Percentiles rank a stretch among this genome's conserved stretches.
Conservation (phyloP, 2,329 filamentous ascomycete genomes). For the Phaeosphaeria sp. region DNA sequence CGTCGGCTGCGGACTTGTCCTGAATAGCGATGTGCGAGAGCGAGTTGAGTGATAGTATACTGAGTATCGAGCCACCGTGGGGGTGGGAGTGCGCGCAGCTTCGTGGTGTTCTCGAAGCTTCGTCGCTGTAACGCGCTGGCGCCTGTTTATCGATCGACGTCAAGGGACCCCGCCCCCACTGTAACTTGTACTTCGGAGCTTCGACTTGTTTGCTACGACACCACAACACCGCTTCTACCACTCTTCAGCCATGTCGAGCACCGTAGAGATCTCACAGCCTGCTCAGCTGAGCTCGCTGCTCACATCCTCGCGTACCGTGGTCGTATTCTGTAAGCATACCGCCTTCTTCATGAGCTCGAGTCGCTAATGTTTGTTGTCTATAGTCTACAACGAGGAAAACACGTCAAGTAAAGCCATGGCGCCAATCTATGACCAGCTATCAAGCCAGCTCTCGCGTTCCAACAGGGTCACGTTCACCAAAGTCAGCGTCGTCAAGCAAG, state of each 20-base stretch:
- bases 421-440: slow-evolving; percentile 80
- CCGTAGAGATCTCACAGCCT: slow-evolving; percentile 52
- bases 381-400: slow-evolving; percentile 90
- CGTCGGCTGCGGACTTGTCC: background rate
- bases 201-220: slow-evolving; percentile 19
- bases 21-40: background rate
- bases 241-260: slow-evolving; percentile 51
- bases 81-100: background rate
- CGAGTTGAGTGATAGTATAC: background rate
- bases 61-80: background rate
- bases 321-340: slow-evolving; percentile 79
- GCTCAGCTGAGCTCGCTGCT: slow-evolving; percentile 63
- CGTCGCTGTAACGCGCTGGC: slow-evolving; percentile 16
- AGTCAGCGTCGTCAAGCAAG: slow-evolving; percentile 80
- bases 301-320: slow-evolving; percentile 76
- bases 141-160: slow-evolving; percentile 17
- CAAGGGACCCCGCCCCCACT: slow-evolving; percentile 28
- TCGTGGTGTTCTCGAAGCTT: slow-evolving; percentile 35
- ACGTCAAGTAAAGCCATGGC: slow-evolving; percentile 83
- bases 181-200: background rate
- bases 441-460: slow-evolving; percentile 71
- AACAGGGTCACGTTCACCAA: slow-evolving; percentile 83
- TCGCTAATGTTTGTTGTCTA: slow-evolving; percentile 26
- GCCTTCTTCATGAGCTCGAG: slow-evolving; percentile 14
- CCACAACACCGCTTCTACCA: slow-evolving; percentile 20